Percentiles rank a stretch among this genome's conserved stretches.
These are phyloP conservation scores for Bryoerythrophyllum caledonicum DNA, from an alignment of 225 moss, liverwort and hornwort species.

Conservation along the genomic window DNA sequence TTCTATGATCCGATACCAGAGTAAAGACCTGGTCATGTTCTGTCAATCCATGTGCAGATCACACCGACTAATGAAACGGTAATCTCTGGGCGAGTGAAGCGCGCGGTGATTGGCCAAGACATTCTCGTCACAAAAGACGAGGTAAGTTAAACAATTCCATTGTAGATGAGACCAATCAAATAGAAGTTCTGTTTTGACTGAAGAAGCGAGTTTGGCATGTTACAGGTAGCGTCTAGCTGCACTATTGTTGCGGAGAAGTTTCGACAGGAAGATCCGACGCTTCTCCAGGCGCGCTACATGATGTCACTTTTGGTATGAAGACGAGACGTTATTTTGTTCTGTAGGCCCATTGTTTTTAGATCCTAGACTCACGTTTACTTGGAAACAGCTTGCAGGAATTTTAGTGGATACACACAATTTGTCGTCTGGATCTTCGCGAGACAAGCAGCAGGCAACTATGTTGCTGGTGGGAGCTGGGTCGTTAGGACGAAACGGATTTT, in stretches of 20 bases:
- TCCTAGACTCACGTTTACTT: background rate
- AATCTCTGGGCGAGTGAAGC: slow-evolving; percentile 54
- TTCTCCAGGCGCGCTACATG: slow-evolving; percentile 50
- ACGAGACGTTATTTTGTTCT: background rate
- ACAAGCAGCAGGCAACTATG: slow-evolving; percentile 46
- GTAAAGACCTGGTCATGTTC: background rate
- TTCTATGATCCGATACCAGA: background rate
- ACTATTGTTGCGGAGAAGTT: slow-evolving; percentile 51
- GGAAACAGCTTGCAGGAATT: slow-evolving; percentile 56
- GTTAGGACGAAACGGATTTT: slow-evolving; percentile 53
- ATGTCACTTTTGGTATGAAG: slow-evolving; percentile 47
- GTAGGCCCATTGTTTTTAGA: background rate
- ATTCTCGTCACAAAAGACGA: slow-evolving; percentile 44
- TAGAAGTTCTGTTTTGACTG: too few relatives aligned
- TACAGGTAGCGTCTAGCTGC: slow-evolving; percentile 49
- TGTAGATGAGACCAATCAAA: background rate
- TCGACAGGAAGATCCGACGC: slow-evolving; percentile 42
- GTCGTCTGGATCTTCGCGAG: slow-evolving; percentile 31
- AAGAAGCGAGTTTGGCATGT: slow-evolving; percentile 4
- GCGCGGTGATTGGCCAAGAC: slow-evolving; percentile 57
- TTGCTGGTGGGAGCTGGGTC: slow-evolving; percentile 58
- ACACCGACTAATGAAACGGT: slow-evolving; percentile 32
- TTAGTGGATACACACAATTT: slow-evolving; percentile 48
- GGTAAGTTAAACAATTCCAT: slow-evolving; percentile 16
- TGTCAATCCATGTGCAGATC: slow-evolving; percentile 36